Conservation (phyloP, 2,329 filamentous ascomycete genomes). For the Neonectria ditissima region DNA sequence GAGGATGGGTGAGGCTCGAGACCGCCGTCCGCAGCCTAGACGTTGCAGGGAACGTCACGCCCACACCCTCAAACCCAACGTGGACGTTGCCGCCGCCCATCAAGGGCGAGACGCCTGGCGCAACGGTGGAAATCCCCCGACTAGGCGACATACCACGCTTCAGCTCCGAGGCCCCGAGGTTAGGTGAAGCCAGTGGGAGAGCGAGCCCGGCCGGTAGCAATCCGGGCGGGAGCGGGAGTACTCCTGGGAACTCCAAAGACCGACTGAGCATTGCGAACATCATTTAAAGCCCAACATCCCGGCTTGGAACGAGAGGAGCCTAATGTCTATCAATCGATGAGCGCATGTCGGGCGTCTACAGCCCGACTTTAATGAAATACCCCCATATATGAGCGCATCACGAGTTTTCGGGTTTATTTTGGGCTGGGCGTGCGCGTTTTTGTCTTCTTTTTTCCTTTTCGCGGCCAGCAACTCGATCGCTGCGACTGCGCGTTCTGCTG, state of each 20-base stretch:
- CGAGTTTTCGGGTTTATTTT: constrained; percentile 8
- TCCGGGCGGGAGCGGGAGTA: constrained; percentile 37
- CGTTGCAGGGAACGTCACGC: constrained; percentile 40
- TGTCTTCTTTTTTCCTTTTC: background rate
- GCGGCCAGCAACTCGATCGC: too few relatives aligned
- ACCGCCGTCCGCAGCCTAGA: constrained; percentile 52
- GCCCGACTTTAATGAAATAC: constrained; percentile 20
- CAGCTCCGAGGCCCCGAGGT: constrained; percentile 42
- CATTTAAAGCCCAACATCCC: constrained; percentile 47
- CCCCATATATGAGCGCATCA: constrained; percentile 18
- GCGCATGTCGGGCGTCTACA: background rate
- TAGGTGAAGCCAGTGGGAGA: constrained; percentile 41
- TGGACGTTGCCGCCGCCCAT: constrained; percentile 52
- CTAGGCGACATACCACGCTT: constrained; percentile 48
- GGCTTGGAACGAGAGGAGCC: constrained; percentile 19
- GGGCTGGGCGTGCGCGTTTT: background rate
- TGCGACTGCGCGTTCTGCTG: background rate
- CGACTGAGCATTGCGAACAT: constrained; percentile 60
- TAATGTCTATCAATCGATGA: constrained; percentile 40
- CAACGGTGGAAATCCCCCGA: constrained; percentile 45
- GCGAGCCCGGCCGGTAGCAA: constrained; percentile 45
- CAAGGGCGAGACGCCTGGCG: constrained; percentile 50
- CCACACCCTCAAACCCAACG: constrained; percentile 48
- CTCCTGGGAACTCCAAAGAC: constrained; percentile 43
- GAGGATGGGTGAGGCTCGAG: constrained; percentile 83